Conservation (phyloP, 768 basidiomycete genomes). For the Auricularia sp. region DNA sequence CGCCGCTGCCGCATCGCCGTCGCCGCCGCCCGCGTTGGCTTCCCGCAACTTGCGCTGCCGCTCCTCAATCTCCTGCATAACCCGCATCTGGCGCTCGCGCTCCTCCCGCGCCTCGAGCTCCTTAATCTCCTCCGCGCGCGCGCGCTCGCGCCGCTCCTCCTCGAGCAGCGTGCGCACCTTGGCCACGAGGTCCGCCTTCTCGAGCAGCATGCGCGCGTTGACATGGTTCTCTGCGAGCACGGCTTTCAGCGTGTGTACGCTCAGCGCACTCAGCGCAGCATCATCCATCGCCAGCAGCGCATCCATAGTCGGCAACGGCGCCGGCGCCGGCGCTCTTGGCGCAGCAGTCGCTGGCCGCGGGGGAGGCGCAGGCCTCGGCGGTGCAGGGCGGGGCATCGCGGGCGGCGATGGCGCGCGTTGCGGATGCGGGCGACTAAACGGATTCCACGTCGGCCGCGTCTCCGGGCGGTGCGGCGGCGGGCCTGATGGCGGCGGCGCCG, state of each 20-base stretch:
- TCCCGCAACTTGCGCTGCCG: background rate
- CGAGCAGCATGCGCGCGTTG: conserved; percentile 49
- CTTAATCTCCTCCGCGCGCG: conserved; percentile 34
- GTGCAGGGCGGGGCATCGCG: conserved; percentile 12
- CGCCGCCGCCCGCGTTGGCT: background rate
- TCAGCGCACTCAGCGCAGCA: conserved; percentile 47
- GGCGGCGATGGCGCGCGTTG: conserved; percentile 5
- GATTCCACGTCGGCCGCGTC: background rate
- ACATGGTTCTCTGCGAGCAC: conserved; percentile 77
- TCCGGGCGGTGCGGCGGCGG: background rate
- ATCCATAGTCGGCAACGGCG: conserved; percentile 46
- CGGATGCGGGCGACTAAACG: background rate
- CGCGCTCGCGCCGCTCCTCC: conserved; percentile 48
- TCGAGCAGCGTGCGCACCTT: conserved; percentile 57
- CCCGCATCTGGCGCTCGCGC: conserved; percentile 27
- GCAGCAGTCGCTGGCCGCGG: conserved; percentile 32
- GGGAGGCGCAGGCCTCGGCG: conserved; percentile 13
- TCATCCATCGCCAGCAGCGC: conserved; percentile 53
- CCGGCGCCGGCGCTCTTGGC: conserved; percentile 31
- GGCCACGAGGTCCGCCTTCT: conserved; percentile 74
- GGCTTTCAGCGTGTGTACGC: conserved; percentile 64
- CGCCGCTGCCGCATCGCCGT: conserved; percentile 18
- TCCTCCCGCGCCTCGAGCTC: conserved; percentile 32
- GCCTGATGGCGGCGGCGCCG: background rate
- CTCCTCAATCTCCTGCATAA: conserved; percentile 8